Percentiles rank a stretch among this genome's conserved stretches.
phyloP scores from a whole-genome alignment of 768 basidiomycete species.

The Russula ochroleuca region DNA sequence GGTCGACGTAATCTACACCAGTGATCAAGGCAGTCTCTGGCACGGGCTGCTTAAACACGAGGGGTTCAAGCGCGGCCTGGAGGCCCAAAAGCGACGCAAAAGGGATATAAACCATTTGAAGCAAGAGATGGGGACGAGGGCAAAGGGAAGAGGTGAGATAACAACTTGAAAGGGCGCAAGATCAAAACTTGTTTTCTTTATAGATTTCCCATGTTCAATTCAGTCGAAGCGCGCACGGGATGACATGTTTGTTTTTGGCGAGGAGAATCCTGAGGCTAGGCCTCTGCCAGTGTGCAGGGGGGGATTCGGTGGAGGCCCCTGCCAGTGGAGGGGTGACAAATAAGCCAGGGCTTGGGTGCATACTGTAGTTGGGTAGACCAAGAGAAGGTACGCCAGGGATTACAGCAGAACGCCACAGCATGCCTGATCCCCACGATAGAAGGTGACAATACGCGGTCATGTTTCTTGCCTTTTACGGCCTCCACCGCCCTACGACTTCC shows the following conservation, averaged over 20 bases:
- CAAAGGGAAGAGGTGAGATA: not conserved
- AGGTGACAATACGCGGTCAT: not conserved
- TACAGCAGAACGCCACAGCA: not conserved
- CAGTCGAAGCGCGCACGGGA: not conserved
- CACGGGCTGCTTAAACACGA: not conserved
- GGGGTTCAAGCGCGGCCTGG: slow-evolving; percentile 4
- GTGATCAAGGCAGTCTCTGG: not conserved
- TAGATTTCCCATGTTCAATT: not conserved
- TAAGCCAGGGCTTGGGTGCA: not conserved
- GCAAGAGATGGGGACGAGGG: not conserved
- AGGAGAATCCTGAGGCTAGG: too few species aligned
- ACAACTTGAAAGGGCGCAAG: not conserved
- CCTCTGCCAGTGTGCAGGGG: too few species aligned
- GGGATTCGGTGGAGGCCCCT: too few species aligned
- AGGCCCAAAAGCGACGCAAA: slow-evolving; percentile 10
- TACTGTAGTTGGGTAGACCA: too few species aligned
- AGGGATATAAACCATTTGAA: slow-evolving; percentile 14
- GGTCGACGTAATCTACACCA: not conserved
- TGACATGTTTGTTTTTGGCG: too few species aligned
- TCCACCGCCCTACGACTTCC: not conserved
- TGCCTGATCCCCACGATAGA: not conserved
- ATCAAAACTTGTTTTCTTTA: not conserved
- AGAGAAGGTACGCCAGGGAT: not conserved
- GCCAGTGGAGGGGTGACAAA: not conserved
- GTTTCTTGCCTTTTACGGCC: not conserved